Conservation (phyloP, 495 filamentous ascomycete species). For the Aspergillus egyptiacus region DNA sequence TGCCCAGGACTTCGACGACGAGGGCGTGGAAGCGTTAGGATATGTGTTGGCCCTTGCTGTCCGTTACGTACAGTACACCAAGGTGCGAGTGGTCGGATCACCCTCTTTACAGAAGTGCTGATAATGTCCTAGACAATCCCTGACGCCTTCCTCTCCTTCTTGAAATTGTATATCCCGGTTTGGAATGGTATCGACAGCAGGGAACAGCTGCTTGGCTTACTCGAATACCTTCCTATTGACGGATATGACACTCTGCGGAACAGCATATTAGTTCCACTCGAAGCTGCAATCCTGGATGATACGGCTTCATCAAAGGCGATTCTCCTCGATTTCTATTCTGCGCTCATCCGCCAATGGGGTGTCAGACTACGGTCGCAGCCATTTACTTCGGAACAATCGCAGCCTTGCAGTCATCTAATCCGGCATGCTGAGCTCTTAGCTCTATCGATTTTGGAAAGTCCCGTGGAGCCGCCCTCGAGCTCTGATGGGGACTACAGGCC, state of each 20-base stretch:
- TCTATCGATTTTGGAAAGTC: constrained; percentile 54
- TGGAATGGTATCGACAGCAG: constrained; percentile 64
- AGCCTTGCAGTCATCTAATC: constrained; percentile 43
- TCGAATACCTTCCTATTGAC: constrained; percentile 56
- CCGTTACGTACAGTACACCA: constrained; percentile 56
- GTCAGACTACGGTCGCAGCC: constrained; percentile 31
- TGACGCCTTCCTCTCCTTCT: constrained; percentile 54
- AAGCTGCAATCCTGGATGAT: constrained; percentile 51
- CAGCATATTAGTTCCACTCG: constrained; percentile 50
- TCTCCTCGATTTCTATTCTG: constrained; percentile 65
- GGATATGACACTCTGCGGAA: constrained; percentile 48
- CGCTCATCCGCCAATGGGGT: constrained; percentile 66
- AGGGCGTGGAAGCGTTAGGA: constrained; percentile 41
- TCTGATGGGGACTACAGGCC: constrained; percentile 18
- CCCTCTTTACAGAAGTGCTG: constrained; percentile 2
- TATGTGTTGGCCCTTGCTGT: constrained; percentile 52
- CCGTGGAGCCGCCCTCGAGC: constrained; percentile 15
- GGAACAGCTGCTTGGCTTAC: constrained; percentile 56
- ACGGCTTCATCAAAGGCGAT: constrained; percentile 43
- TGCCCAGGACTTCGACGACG: constrained; percentile 43
- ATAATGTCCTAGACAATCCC: constrained; percentile 51
- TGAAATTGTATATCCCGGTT: constrained; percentile 51
- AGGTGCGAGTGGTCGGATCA: constrained; percentile 40
- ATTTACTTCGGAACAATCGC: constrained; percentile 26
- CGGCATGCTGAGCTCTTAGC: constrained; percentile 57